Conservation (phyloP, 495 filamentous ascomycete genomes). For the Aspergillus haitiensis region DNA sequence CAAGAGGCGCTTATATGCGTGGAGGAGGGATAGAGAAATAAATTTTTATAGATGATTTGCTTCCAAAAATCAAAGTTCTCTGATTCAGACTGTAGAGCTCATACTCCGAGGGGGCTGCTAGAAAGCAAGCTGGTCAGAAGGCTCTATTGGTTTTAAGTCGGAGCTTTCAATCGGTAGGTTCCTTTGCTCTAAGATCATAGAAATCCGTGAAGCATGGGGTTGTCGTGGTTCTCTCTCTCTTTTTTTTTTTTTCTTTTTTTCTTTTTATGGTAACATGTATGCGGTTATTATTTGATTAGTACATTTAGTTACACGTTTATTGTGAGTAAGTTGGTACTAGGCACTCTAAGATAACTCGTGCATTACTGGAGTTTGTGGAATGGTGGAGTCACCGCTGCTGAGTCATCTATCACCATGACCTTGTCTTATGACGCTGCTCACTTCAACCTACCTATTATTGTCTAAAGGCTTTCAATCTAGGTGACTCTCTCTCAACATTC, state of each 20-base stretch:
- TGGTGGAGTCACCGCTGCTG: conserved; percentile 24
- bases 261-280: no score
- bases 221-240: not conserved
- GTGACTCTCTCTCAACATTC: not conserved
- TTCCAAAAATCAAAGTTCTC: conserved; percentile 13
- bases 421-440: conserved; percentile 40
- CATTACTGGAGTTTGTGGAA: not conserved
- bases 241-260: no score
- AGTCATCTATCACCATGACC: conserved; percentile 47
- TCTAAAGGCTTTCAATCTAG: not conserved
- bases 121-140: conserved; percentile 2
- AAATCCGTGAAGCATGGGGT: conserved; percentile 2
- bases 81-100: conserved; percentile 21
- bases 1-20: conserved; percentile 5
- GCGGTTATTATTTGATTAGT: no score
- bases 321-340: no score
- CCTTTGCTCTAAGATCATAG: not conserved
- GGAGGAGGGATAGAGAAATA: conserved; percentile 4
- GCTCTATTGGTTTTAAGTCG: not conserved
- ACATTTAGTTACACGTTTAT: no score
- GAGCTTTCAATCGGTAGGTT: not conserved
- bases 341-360: no score
- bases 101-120: conserved; percentile 17
- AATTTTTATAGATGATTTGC: not conserved
- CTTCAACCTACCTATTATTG: not conserved